Percentiles rank a stretch among this genome's conserved stretches.
Conservation (phyloP, 1,139 yeast genomes). For the Suhomyces bolitotheri region DNA sequence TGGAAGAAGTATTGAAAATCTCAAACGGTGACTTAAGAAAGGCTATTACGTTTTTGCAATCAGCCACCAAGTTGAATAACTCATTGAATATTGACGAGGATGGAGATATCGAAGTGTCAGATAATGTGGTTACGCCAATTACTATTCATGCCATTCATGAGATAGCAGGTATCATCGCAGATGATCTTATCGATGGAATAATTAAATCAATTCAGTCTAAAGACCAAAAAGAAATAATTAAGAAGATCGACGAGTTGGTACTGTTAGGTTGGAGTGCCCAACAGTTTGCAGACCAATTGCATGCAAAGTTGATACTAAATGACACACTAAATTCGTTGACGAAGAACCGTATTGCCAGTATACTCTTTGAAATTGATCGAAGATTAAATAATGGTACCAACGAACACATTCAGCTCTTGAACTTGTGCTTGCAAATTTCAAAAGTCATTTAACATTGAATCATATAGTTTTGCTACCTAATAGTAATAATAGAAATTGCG, state of each 20-base stretch:
- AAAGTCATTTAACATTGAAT: constrained; percentile 20
- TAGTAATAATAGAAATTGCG: no score
- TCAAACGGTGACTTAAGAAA: constrained; percentile 90
- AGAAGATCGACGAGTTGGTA: constrained; percentile 54
- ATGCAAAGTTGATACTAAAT: constrained; percentile 65
- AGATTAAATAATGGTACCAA: constrained; percentile 83
- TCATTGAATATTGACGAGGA: constrained; percentile 30
- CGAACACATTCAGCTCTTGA: constrained; percentile 82
- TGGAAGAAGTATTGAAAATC: constrained; percentile 62
- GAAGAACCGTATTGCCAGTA: constrained; percentile 64
- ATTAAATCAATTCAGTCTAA: constrained; percentile 41
- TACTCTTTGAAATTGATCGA: constrained; percentile 74
- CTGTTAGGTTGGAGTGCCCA: constrained; percentile 87
- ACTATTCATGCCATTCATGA: constrained; percentile 57
- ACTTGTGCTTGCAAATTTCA: constrained; percentile 62
- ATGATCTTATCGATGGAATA: constrained; percentile 47
- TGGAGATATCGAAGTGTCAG: constrained; percentile 31
- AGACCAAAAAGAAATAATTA: constrained; percentile 38
- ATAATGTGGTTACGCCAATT: constrained; percentile 25
- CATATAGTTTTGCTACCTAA: no score
- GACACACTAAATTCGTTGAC: constrained; percentile 53
- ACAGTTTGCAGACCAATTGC: constrained; percentile 76
- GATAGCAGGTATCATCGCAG: constrained; percentile 83
- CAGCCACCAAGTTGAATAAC: constrained; percentile 67
- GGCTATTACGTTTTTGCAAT: constrained; percentile 88